Evolutionary conservation across 768 basidiomycete genomes (phyloP), one percentile per base, ranked within the genome.

Genomic region (Lactarius evosmus): DNA sequence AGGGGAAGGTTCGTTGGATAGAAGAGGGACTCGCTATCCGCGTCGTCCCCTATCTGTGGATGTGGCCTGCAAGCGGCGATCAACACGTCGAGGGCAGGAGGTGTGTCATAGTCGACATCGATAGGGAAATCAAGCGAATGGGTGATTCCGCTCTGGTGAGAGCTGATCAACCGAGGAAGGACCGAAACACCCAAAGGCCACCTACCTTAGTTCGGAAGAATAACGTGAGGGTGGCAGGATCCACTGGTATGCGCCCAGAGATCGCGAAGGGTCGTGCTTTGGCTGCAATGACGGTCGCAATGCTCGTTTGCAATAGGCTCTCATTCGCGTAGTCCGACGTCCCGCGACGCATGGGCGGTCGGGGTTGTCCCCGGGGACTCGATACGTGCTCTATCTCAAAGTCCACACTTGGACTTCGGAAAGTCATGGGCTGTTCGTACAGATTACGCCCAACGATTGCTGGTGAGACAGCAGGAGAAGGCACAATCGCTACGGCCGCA

Each of bases 71-170:
- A 92, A 19, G 89, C 82, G 4, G 85, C 85, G 67, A 92, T 83
- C 70, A 93, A 80, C 56, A 89, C 88, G 68, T 91, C 89, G 61
- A 92, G 80, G 17, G 91, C 85, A 1, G 89, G 89, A 17, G 90
- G 89, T 17, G 85, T 81, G 72, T 84, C 85, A 69, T 87, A 84
- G 67, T 86, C 85, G 51, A 89, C 80, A 69, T 92, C 87, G 63
- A 93, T 83, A 5, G 91, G 91, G 71, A 92, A 92, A 71, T 91
- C 88, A 25, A 93, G 80, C 9, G 89, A 87, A 71, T 93, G 88
- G 0, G 88, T 85, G 65, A 89, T 87, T 34, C 87, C 89, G 65
- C 85, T 85, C 90, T 93, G 66, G 34, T 16, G 38, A 40, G 56
- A 33, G 51, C 32, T 60, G 33, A 56, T 59, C 51, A 63, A 64